phyloP scores from a whole-genome alignment of 306 rosid species.

The Pterocarpus macrocarpus region DNA sequence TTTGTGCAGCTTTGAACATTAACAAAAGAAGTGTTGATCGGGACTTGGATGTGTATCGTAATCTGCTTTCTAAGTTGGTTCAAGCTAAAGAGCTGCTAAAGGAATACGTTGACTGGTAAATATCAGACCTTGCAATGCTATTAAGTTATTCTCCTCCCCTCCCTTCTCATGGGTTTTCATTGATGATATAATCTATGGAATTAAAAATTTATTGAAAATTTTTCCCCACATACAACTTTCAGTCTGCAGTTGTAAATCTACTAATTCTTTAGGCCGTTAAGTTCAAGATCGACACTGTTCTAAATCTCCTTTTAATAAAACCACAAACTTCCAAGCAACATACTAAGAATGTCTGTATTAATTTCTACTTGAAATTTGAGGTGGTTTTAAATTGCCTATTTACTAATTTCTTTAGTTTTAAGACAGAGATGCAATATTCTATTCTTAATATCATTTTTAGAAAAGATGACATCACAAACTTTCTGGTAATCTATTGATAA shows the following conservation, averaged over 20 bases:
- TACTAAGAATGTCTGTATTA: not conserved
- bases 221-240: not conserved
- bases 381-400: not conserved
- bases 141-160: not conserved
- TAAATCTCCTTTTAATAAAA: slow-evolving; percentile 11
- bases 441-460: slow-evolving; percentile 2
- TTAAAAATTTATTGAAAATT: not conserved
- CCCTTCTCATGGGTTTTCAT: slow-evolving; percentile 15
- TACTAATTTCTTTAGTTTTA: not conserved
- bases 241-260: not conserved
- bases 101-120: slow-evolving; percentile 92
- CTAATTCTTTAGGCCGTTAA: slow-evolving; percentile 7
- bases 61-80: slow-evolving; percentile 93
- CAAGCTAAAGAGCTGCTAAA: slow-evolving; percentile 96
- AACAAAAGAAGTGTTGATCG: slow-evolving; percentile 92
- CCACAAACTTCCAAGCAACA: slow-evolving; percentile 1
- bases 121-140: slow-evolving; percentile 27
- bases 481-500: not conserved
- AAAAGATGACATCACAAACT: slow-evolving; percentile 1
- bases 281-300: not conserved
- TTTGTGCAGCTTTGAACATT: slow-evolving; percentile 78
- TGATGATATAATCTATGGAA: slow-evolving; percentile 2
- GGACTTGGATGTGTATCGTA: slow-evolving; percentile 96
- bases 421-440: not conserved
- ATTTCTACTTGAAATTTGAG: slow-evolving; percentile 20